These are phyloP conservation scores for Cladorrhinum sp. DNA, from an alignment of 2,329 filamentous ascomycete genomes.

Conservation along the genomic window DNA sequence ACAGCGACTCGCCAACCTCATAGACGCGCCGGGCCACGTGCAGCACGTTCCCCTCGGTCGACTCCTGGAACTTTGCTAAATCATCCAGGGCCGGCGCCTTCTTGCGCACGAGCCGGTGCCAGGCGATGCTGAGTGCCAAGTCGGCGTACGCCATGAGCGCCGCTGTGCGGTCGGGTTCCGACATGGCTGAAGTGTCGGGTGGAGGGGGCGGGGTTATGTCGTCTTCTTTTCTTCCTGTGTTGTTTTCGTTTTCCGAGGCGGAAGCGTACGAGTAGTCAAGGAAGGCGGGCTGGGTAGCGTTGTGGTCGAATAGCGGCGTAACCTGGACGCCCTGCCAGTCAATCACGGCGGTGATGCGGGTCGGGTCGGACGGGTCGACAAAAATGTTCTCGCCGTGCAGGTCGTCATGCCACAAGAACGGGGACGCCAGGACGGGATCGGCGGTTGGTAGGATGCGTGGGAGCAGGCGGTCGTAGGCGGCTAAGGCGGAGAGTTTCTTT, in stretches of 20 bases:
- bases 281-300: background rate
- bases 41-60: background rate
- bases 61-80: background rate
- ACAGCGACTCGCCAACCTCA: slow-evolving; percentile 5
- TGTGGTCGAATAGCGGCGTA: slow-evolving; percentile 3
- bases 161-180: background rate
- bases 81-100: background rate
- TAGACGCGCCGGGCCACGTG: slow-evolving; percentile 2
- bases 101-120: background rate
- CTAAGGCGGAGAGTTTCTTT: too few species aligned
- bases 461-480: too few species aligned
- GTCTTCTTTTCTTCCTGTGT: too few species aligned
- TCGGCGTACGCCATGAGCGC: background rate
- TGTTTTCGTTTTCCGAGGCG: too few species aligned
- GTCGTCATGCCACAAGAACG: slow-evolving; percentile 2
- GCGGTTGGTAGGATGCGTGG: too few species aligned
- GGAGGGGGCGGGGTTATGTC: background rate
- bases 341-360: slow-evolving; percentile 9
- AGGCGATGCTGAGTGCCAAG: slow-evolving; percentile 2
- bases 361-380: background rate
- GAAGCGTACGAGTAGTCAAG: background rate
- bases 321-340: slow-evolving; percentile 4
- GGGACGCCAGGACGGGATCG: background rate
- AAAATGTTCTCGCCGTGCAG: slow-evolving; percentile 7
- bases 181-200: background rate